Evolutionary conservation across 2,329 filamentous ascomycete genomes (phyloP), one percentile per base, ranked within the genome.

Genomic region (Remersonia thermophila): DNA sequence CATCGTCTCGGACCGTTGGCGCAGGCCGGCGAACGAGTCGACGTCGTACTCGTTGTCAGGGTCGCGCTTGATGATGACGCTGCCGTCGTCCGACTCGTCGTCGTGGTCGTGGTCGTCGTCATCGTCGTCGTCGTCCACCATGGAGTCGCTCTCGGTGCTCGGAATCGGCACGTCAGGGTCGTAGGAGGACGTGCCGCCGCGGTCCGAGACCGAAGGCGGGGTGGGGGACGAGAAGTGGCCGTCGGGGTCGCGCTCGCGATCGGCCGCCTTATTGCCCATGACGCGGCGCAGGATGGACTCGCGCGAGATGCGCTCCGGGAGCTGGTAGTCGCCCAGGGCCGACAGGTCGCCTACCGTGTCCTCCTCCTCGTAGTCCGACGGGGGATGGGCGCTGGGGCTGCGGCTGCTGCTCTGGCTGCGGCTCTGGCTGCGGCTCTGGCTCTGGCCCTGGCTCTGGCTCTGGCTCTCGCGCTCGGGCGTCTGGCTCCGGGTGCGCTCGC

Each of bases 211-310:
- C 2, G 72, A 75, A 42, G 67, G 69, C 2, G 69, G 63, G n/a
- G 64, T 60, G 1, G 74, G 72, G 2, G 76, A 77, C 3, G 73
- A 77, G 49, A 80, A 74, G 48, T 71, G 71, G 44, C 73, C 78
- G 39, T 77, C 72, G 3, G 77, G 73, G 36, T 76, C 67, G 40
- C 65, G 61, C 36, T 76, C 67, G 40, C 65, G 60, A 14, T 77
- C 71, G 30, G 71, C 65, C 32, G 58, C 48, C 41, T 66, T 60
- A 48, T 67, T 70, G 32, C 69, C 83, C 54, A 91, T 84, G 37
- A 95, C 80, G 43, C 89, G 85, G 36, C 83, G 79, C 49, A 96
- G 66, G 48, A 96, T 96, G 0, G 87, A 94, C 55, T 96, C 91
- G 27, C 89, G 76, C 7, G 89, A 95, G 52, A 96, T 93, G 37